Evolutionary conservation across 2,329 filamentous ascomycete species (phyloP).

Genomic region (Fusarium decemcellulare): DNA sequence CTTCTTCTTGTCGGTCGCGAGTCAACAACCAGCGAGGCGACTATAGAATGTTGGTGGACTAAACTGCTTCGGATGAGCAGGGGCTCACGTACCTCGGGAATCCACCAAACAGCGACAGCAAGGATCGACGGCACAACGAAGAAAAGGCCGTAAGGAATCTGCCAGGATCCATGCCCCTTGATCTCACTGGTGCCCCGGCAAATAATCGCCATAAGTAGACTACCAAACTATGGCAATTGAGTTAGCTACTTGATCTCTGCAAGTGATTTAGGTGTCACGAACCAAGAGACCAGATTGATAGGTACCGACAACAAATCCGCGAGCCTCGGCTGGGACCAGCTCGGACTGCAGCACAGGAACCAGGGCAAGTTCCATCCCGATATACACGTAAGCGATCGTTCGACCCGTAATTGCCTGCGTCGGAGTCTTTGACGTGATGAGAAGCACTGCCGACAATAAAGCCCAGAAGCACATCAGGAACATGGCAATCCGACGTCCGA

Average conservation of each 20-base stretch:
- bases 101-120: slow-evolving; percentile 5
- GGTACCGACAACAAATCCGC: slow-evolving; percentile 49
- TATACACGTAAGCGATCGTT: slow-evolving; percentile 50
- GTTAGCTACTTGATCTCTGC: not conserved
- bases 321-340: slow-evolving; percentile 46
- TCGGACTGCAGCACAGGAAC: slow-evolving; percentile 54
- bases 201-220: slow-evolving; percentile 38
- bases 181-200: slow-evolving; percentile 49
- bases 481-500: slow-evolving; percentile 53
- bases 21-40: slow-evolving; percentile 49
- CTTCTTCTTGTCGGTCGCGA: slow-evolving; percentile 47
- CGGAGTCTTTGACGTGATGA: slow-evolving; percentile 43
- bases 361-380: slow-evolving; percentile 56
- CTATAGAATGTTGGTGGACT: slow-evolving; percentile 32
- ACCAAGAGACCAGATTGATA: slow-evolving; percentile 9
- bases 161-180: slow-evolving; percentile 48
- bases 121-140: not conserved
- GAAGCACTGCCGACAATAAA: slow-evolving; percentile 49
- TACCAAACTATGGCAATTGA: not conserved
- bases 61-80: no score
- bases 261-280: not conserved
- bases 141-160: slow-evolving; percentile 50
- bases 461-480: slow-evolving; percentile 55
- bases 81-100: not conserved
- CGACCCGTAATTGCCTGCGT: slow-evolving; percentile 1